Base-by-base conservation (phyloP, 2,329 filamentous ascomycete species). In the Clarireedia paspali region DNA sequence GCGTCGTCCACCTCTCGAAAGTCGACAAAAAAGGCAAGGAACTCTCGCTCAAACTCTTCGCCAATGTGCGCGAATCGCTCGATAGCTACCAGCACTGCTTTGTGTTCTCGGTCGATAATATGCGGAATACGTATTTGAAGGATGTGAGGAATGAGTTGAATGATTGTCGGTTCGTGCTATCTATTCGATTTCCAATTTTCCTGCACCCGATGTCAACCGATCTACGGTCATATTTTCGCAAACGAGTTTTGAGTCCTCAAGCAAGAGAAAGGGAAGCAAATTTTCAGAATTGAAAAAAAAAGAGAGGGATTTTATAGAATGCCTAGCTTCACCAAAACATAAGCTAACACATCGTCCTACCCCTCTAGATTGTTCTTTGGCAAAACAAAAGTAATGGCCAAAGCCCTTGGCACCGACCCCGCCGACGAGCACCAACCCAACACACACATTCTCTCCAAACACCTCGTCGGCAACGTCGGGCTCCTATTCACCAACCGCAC, bases 331-430 rank as follows among this genome's bases (percentile, higher is more conserved):
- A 12, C 4, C 0, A 27, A 10, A 10, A 27, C 15, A 12, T 5
- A 55, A 36, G 5, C 53, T 55, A 27, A 55, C 15, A 12, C 15
- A 42, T 10, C 15, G 15, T 23, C 4, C 20, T 24, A 5, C 17
- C 47, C 48, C 66, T 27, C 44, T 27, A 94, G 91, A 66, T 78
- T 99, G 71, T 97, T 97, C 83, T 97, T 96, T 74, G 94, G 92
- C 75, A 99, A 97, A 78, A 97, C 92, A 58, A 97, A 97, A 76
- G 91, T 99, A 72, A 97, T 97, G 91, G 85, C 89, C 66, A 92
- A 94, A 75, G 91, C 94, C 56, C 87, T 99, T 26, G 94, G 94
- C 69, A 81, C 82, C 62, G 85, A 79, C 53, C 79, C 84, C 63
- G 87, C 88, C 68, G 87, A 89, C 67, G 89, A 91, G 74, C 82